Conservation (phyloP, 2,329 filamentous ascomycete species). For the Fusarium palustre region DNA sequence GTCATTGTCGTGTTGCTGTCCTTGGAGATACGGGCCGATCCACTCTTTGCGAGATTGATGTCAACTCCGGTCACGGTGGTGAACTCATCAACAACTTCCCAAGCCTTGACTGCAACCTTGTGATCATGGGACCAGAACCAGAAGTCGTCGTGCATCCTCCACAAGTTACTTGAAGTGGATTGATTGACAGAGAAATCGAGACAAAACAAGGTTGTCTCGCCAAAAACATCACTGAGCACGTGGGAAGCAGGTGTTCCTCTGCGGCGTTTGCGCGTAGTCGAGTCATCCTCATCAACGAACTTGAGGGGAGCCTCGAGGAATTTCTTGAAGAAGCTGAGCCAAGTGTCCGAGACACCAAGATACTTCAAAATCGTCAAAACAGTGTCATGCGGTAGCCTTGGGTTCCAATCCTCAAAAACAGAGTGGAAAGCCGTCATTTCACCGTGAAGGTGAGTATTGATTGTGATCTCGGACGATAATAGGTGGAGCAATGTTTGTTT, state of each 20-base stretch:
- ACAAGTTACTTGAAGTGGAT: constrained; percentile 63
- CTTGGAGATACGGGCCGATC: constrained; percentile 57
- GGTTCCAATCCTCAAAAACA: constrained; percentile 59
- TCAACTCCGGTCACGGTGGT: constrained; percentile 65
- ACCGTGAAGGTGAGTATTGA: constrained; percentile 59
- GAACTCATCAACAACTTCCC: constrained; percentile 69
- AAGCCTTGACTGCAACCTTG: constrained; percentile 65
- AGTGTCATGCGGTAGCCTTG: constrained; percentile 65
- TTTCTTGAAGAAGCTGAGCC: constrained; percentile 69
- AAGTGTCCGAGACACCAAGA: constrained; percentile 67
- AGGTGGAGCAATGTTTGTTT: constrained; percentile 63
- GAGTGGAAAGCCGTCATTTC: constrained; percentile 61
- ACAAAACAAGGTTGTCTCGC: constrained; percentile 71
- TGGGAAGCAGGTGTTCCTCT: constrained; percentile 70
- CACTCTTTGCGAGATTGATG: constrained; percentile 65
- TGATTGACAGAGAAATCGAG: constrained; percentile 74
- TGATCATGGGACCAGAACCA: constrained; percentile 74
- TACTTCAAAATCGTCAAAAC: constrained; percentile 68
- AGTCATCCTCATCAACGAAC: constrained; percentile 65
- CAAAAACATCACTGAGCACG: constrained; percentile 68
- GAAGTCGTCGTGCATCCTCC: constrained; percentile 73
- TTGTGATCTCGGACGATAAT: constrained; percentile 59
- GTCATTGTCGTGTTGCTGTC: constrained; percentile 26
- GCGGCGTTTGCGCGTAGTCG: constrained; percentile 59
- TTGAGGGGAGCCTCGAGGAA: constrained; percentile 70